These are phyloP conservation scores for Auriscalpium vulgare DNA, from an alignment of 768 basidiomycete species.

Conservation along the genomic window DNA sequence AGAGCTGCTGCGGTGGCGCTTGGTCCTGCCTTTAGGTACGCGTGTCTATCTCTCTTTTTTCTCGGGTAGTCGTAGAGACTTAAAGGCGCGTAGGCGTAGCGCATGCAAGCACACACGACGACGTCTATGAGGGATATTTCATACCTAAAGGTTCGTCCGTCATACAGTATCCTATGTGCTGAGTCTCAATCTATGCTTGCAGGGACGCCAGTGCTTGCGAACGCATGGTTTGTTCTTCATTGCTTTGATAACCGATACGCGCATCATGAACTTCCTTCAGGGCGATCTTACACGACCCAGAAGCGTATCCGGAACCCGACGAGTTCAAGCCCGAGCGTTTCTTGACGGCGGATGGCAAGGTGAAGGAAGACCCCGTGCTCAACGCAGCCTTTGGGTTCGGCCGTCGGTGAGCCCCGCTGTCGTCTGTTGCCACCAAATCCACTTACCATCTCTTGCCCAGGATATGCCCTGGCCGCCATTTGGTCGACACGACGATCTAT, in stretches of 20 bases:
- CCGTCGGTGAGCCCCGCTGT: not conserved
- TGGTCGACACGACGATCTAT: constrained; percentile 23
- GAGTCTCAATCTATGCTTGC: no score
- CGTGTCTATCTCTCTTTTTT: constrained; percentile 27
- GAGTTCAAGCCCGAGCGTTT: constrained; percentile 43
- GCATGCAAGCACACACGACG: constrained; percentile 58
- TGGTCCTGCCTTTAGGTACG: constrained; percentile 41
- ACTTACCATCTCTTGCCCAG: constrained; percentile 1
- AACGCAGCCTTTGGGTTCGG: constrained; percentile 11
- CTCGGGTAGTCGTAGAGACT: not conserved
- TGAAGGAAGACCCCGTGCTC: no score
- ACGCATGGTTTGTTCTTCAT: constrained; percentile 42
- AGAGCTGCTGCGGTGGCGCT: constrained; percentile 50
- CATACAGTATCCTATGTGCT: no score
- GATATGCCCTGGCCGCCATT: constrained; percentile 22
- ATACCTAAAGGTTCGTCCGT: constrained; percentile 46
- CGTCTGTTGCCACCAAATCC: not conserved
- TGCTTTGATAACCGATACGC: no score
- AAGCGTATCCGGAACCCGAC: constrained; percentile 35
- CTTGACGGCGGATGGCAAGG: constrained; percentile 14
- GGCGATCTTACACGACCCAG: constrained; percentile 42
- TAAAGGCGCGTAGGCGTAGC: constrained; percentile 39
- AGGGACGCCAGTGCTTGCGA: constrained; percentile 44
- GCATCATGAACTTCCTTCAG: constrained; percentile 17
- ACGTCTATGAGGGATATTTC: constrained; percentile 49